Evolutionary conservation across 192 early-diverging fungal species (phyloP).

Genomic region (Coemansia furcata): DNA sequence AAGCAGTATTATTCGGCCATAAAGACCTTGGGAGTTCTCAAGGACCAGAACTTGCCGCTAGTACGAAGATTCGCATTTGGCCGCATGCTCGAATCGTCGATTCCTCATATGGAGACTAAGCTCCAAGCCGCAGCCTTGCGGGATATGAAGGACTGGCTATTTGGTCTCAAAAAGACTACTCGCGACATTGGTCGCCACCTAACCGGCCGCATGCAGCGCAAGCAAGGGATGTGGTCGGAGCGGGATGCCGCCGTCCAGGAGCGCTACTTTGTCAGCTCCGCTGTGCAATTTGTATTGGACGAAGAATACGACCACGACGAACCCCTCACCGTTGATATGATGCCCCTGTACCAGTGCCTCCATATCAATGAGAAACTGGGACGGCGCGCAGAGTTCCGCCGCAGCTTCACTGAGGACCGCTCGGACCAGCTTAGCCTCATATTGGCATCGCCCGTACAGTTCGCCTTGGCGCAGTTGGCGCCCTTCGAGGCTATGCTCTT

Average conservation of each 20-base stretch:
- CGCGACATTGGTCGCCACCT: constrained; percentile 80
- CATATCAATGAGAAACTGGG: constrained; percentile 96
- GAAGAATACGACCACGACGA: constrained; percentile 80
- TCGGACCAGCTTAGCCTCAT: constrained; percentile 84
- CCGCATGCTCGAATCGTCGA: constrained; percentile 76
- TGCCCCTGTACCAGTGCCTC: constrained; percentile 92
- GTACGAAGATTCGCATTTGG: constrained; percentile 83
- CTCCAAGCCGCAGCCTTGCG: constrained; percentile 80
- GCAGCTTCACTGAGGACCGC: constrained; percentile 88
- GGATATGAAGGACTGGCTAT: constrained; percentile 93
- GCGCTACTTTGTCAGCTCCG: constrained; percentile 65
- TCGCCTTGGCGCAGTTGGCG: constrained; percentile 62
- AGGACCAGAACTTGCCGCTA: constrained; percentile 69
- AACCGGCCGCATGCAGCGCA: constrained; percentile 70
- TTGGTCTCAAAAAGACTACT: constrained; percentile 78
- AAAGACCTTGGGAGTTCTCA: constrained; percentile 83
- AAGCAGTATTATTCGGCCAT: constrained; percentile 91
- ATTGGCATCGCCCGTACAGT: constrained; percentile 65
- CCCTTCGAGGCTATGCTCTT: constrained; percentile 66
- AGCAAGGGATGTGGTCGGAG: constrained; percentile 59
- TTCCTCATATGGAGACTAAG: constrained; percentile 86
- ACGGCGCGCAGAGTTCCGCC: constrained; percentile 78
- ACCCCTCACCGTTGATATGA: constrained; percentile 83
- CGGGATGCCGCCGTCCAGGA: constrained; percentile 39
- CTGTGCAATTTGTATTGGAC: constrained; percentile 78